Evolutionary conservation across 225 moss, liverwort and hornwort genomes (phyloP), one percentile per base, ranked within the genome.

Genomic region (Antitrichia curtipendula): DNA sequence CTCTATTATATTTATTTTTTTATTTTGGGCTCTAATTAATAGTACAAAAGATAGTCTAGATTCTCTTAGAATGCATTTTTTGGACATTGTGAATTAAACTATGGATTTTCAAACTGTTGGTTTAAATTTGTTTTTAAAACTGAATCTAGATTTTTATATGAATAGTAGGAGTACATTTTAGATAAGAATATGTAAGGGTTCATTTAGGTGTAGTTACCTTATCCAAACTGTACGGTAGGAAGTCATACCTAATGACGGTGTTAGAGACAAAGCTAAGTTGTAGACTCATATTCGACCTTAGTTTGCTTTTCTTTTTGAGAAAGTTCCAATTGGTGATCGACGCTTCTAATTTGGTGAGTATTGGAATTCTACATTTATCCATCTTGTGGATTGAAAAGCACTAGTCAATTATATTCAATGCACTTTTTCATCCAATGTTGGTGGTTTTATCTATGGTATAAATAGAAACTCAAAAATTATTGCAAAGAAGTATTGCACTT

Each of bases 11-110:
- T 24, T 16, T 1, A 56, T 14, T n/a, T n/a, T n/a, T n/a, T n/a
- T n/a, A n/a, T 7, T 24, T 9, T 16, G 7, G 3, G 14, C 0
- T 23, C 3, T 22, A 53, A 1, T 36, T 76, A 6, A 4, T 16
- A 76, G 24, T 54, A 15, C 6, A 77, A 54, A 25, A 6, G 10
- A 1, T 0, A 56, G n/a, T 77, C 16, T 25, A n/a, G 5, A 24
- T 75, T 14, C 23, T 14, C 1, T 52, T 7, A 34, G 9, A 25
- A n/a, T n/a, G n/a, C n/a, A n/a, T n/a, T n/a, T n/a, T n/a, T n/a
- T n/a, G n/a, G n/a, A n/a, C n/a, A n/a, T n/a, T n/a, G n/a, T n/a
- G n/a, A n/a, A n/a, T n/a, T 25, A 8, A 23, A 45, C 45, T 45
- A 45, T 45, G 45, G 45, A 8, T 45, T 45, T 45, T 45, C 16